Conservation (phyloP, 805 yeast species). For the Spathaspora sp. region DNA sequence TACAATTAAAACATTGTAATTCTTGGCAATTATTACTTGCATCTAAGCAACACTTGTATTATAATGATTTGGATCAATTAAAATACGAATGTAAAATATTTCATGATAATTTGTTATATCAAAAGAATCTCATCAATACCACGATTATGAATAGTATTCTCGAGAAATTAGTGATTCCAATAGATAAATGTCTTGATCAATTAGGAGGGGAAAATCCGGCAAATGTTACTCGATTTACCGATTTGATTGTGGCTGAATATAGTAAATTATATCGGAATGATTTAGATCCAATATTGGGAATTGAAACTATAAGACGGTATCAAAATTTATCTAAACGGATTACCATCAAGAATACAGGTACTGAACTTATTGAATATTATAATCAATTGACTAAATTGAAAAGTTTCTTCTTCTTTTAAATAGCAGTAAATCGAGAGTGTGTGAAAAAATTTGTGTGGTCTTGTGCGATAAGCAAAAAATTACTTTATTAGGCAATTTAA, state of each 20-base stretch:
- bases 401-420: not conserved
- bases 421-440: too few relatives aligned
- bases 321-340: constrained; percentile 3
- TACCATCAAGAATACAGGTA: not conserved
- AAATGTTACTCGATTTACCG: constrained; percentile 5
- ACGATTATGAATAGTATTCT: constrained; percentile 1
- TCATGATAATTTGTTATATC: constrained; percentile 2
- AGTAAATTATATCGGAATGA: constrained; percentile 11
- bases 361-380: constrained; percentile 5
- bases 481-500: not conserved
- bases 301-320: constrained; percentile 13
- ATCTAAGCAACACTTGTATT: not conserved
- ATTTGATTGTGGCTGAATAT: constrained; percentile 6
- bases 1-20: constrained; percentile 6
- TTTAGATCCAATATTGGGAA: constrained; percentile 14
- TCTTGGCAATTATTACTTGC: not conserved
- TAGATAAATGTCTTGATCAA: constrained; percentile 5
- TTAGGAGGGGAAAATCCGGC: constrained; percentile 1
- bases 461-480: not conserved
- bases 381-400: constrained; percentile 7
- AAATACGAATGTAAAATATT: not conserved
- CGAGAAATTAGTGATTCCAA: constrained; percentile 4
- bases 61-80: not conserved
- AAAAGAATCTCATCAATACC: constrained; percentile 3
- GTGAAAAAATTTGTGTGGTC: not conserved